These are phyloP conservation scores for Clohesyomyces aquaticus DNA, from an alignment of 495 filamentous ascomycete species.

Conservation along the genomic window DNA sequence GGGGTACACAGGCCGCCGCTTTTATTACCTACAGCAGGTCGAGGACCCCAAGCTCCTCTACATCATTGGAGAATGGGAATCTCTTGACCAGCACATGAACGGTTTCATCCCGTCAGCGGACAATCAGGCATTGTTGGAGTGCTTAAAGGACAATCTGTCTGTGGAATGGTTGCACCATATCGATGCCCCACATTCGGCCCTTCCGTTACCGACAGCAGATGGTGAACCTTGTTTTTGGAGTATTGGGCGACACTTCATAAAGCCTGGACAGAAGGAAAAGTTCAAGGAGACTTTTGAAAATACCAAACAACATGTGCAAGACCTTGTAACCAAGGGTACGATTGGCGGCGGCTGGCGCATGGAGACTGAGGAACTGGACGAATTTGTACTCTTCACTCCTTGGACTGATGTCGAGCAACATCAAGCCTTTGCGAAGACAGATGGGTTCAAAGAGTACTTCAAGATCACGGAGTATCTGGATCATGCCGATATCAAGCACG, in stretches of 20 bases:
- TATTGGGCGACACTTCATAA: constrained; percentile 53
- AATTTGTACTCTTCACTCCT: constrained; percentile 58
- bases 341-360: constrained; percentile 56
- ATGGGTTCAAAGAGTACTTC: constrained; percentile 48
- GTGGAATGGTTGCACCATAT: constrained; percentile 51
- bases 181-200: constrained; percentile 15
- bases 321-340: constrained; percentile 47
- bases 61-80: constrained; percentile 38
- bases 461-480: constrained; percentile 44
- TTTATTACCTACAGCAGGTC: constrained; percentile 36
- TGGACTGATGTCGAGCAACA: constrained; percentile 56
- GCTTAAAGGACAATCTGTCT: constrained; percentile 51
- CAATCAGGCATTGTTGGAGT: constrained; percentile 51
- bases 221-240: constrained; percentile 43
- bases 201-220: constrained; percentile 32
- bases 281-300: constrained; percentile 43
- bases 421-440: constrained; percentile 48
- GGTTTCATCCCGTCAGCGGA: constrained; percentile 21
- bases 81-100: constrained; percentile 20
- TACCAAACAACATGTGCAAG: constrained; percentile 35
- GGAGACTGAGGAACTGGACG: constrained; percentile 53
- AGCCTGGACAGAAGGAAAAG: constrained; percentile 46
- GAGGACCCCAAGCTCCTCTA: constrained; percentile 30
- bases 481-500: constrained; percentile 53
- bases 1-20: constrained; percentile 15